Base-by-base conservation (phyloP, 768 basidiomycete species). In the Boletus fagicola region DNA sequence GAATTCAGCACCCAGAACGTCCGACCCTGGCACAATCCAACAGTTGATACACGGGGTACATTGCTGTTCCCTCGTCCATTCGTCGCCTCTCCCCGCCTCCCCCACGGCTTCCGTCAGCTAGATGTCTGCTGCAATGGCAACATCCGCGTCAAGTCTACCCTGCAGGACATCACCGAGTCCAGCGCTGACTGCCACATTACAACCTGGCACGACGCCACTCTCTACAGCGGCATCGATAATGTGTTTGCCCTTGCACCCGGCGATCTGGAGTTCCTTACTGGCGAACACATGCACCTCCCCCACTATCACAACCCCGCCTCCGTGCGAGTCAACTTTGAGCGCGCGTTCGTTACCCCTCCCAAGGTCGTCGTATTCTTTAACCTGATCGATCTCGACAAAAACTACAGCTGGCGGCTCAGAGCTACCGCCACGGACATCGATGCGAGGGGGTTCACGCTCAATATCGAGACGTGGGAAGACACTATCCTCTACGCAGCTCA, bases 311-410 rank as follows among this genome's bases (percentile, higher is more conserved):
- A 48, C 1, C 35, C 64, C 3, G 7, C 53, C 5, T 49, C 58
- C 10, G 45, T 44, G 28, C 53, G 62, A 11, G 9, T 63, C 39
- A 12, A 28, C 22, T 63, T 63, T 51, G 62, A 59, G 7, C 62
- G 62, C 30, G 48, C 22, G 16, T 63, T 63, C 12, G 40, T 55
- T 28, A 63, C 62, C n/a, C 57, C 62, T 28, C 62, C 62, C 26
- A 59, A 53, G 40, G 62, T 63, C 16, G 33, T 63, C 12, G 57
- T 59, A 0, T 63, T 63, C 49, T 51, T 63, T 13, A 63, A 63
- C 20, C 4, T 51, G 22, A 40, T 63, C 26, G 62, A 63, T 22
- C 54, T 63, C 12, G 57, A 48, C 26, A 47, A 44, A 1, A 28
- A 48, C 11, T 16, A 15, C 28, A 46, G 60, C 40, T 63, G 62